Evolutionary conservation across 257 asterid genomes (phyloP).

Genomic region (Ligustrum vulgare): DNA sequence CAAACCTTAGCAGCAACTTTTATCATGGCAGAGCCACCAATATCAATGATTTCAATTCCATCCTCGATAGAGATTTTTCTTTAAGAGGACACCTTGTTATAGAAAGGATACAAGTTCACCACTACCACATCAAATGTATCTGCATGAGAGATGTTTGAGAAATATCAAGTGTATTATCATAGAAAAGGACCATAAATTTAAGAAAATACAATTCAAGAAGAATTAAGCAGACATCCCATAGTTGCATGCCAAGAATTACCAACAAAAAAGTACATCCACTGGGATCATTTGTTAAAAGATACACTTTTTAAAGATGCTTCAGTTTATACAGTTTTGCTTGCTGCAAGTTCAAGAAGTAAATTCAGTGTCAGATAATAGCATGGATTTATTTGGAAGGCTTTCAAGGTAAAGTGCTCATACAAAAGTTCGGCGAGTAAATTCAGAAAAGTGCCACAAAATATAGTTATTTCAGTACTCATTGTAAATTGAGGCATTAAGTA

Average conservation of each 20-base stretch:
- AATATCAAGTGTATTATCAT: too few relatives aligned
- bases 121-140: too few relatives aligned
- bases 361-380: constrained; percentile 22
- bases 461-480: neutral
- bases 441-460: constrained; percentile 6
- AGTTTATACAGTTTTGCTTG: constrained; percentile 88
- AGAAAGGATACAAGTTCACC: too few relatives aligned
- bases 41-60: too few relatives aligned
- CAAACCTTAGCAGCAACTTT: too few relatives aligned
- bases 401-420: constrained; percentile 11
- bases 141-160: too few relatives aligned
- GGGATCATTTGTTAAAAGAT: constrained; percentile 86
- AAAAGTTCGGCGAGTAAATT: neutral
- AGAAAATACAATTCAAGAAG: constrained; percentile 14
- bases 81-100: too few relatives aligned
- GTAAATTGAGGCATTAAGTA: too few relatives aligned
- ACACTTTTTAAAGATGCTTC: constrained; percentile 94
- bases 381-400: constrained; percentile 9
- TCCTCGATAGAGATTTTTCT: too few relatives aligned
- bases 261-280: constrained; percentile 95
- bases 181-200: neutral
- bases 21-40: too few relatives aligned
- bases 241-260: constrained; percentile 41
- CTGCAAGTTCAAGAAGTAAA: constrained; percentile 37
- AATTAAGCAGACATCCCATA: neutral